Evolutionary conservation across 73 alveolate species (phyloP).

Genomic region (Symbiodinium pilosum): DNA sequence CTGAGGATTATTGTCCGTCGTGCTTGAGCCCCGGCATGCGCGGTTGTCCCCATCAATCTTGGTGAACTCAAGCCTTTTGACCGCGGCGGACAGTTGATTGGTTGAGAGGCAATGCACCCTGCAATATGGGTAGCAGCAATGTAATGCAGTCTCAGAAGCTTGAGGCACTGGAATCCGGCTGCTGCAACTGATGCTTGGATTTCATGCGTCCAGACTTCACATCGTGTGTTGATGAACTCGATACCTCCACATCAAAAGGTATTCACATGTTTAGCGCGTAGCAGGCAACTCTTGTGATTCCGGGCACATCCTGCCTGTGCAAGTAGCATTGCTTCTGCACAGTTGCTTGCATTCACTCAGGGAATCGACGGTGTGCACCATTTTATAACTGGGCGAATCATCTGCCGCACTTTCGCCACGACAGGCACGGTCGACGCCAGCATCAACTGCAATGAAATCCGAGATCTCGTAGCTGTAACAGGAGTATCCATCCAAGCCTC

Average conservation of each 20-base stretch:
- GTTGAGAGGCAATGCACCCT: neutral
- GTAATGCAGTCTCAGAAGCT: neutral
- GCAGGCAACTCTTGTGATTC: neutral
- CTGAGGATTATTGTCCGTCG: conserved; percentile 62
- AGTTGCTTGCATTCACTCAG: conserved; percentile 54
- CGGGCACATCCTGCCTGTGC: conserved; percentile 34
- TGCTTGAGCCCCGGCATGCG: conserved; percentile 64
- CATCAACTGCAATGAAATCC: conserved; percentile 33
- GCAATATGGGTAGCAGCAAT: neutral
- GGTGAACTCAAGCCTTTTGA: conserved; percentile 56
- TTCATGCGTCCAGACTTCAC: conserved; percentile 62
- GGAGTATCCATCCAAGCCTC: conserved; percentile 36
- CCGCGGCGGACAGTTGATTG: no score
- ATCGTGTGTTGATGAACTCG: conserved; percentile 14
- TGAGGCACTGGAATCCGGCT: conserved; percentile 41
- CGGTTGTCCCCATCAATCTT: conserved; percentile 32
- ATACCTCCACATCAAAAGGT: conserved; percentile 1
- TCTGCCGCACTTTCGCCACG: conserved; percentile 39
- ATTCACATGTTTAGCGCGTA: neutral
- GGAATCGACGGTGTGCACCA: conserved; percentile 20
- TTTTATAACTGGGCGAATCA: conserved; percentile 10
- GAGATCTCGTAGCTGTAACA: conserved; percentile 60
- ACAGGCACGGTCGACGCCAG: conserved; percentile 23
- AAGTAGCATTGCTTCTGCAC: conserved; percentile 18
- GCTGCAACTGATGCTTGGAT: neutral